phyloP scores from a whole-genome alignment of 2,329 filamentous ascomycete species.

The Colletotrichum lupini region DNA sequence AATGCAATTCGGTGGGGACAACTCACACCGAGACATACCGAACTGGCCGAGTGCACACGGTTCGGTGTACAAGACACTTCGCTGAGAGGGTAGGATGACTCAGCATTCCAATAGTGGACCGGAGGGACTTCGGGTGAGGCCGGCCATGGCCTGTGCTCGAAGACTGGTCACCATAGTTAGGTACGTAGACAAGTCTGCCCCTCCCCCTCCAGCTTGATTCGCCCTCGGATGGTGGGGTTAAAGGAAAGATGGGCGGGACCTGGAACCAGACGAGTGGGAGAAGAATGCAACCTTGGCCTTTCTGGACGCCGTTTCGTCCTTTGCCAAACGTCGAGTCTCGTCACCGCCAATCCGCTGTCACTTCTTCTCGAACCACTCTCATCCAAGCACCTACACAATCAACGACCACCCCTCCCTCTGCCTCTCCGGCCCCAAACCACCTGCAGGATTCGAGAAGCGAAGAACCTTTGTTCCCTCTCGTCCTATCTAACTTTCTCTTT shows the following conservation, averaged over 20 bases:
- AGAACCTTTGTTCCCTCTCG: not conserved
- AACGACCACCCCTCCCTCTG: not conserved
- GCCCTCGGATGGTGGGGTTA: conserved; percentile 27
- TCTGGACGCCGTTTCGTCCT: conserved; percentile 25
- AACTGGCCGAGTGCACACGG: not conserved
- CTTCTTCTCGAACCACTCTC: conserved; percentile 3
- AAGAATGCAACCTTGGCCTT: conserved; percentile 33
- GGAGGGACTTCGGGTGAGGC: not conserved
- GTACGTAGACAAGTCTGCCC: not conserved
- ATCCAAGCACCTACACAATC: conserved; percentile 9
- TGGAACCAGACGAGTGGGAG: conserved; percentile 2
- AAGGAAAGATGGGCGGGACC: not conserved
- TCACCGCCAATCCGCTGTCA: conserved; percentile 25
- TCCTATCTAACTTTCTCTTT: not conserved
- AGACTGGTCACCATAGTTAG: not conserved
- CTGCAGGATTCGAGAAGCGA: not conserved
- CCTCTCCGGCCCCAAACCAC: not conserved
- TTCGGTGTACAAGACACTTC: not conserved
- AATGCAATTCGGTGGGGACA: not conserved
- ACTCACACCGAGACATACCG: not conserved
- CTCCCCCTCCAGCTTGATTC: conserved; percentile 25
- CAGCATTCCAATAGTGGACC: not conserved
- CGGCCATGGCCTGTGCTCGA: not conserved
- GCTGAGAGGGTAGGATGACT: not conserved
- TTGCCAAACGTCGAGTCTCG: conserved; percentile 7